Base-by-base conservation (phyloP, 345 rosid species). In the Geranium rotundifolium region DNA sequence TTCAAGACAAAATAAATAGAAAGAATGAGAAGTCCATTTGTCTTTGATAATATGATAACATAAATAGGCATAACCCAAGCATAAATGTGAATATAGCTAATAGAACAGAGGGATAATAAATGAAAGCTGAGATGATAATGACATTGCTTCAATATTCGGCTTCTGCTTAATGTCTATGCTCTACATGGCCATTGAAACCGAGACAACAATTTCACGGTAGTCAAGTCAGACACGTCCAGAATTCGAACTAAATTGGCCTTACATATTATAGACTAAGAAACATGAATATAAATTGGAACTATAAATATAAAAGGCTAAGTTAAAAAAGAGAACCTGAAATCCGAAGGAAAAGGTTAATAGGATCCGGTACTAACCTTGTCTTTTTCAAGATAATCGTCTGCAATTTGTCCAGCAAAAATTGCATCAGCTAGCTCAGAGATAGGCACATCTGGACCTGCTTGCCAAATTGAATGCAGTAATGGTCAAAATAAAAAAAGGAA, bases 391-490 rank as follows among this genome's bases (percentile, higher is more conserved):
- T 46, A 62, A 39, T 19, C 58, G 63, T 64, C 72, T 65, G 77
- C 77, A 75, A 66, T 58, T 73, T 79, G 73, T 66, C 80, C 84
- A 8, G 82, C 77, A 70, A 88, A 79, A 67, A 92, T 89, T 12
- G 79, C 59, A 41, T 85, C 85, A 37, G 96, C 96, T 63, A 89
- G 89, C 73, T 84, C 95, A 19, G 76, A 58, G 60, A 87, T 67
- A 19, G 85, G 86, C 72, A 74, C 72, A 34, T 85, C 56, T 15
- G 85, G 54, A 73, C 98, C 98, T 92, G 91, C 67, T 75, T 67
- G 65, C 46, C 19, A 54, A 29, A 70, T 63, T 63, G 1, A 29
- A 65, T 49, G 54, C 34, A 49, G 7, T 7, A 18, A 3, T 27
- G 3, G 41, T 30, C 61, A 17, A 57, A n/a, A 56, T n/a, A 9